Evolutionary conservation across 1,284 basidiomycete genomes (phyloP).

Genomic region (Omphalotus olearius): DNA sequence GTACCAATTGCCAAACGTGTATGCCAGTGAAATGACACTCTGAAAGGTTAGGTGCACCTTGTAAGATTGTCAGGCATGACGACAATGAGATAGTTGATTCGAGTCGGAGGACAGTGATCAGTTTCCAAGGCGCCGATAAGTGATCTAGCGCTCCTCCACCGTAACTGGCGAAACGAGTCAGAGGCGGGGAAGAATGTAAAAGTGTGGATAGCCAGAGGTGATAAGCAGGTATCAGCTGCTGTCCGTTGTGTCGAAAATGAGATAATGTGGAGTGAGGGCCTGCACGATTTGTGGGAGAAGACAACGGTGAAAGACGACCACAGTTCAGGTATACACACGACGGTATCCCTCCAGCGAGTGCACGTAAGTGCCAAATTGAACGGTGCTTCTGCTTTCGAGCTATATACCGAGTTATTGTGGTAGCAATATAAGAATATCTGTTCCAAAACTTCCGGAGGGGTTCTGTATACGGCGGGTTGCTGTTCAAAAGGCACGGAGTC

Average conservation of each 20-base stretch:
- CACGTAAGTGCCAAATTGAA: constrained; percentile 9
- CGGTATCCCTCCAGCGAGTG: constrained; percentile 8
- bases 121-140: constrained; percentile 3
- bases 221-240: background rate
- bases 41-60: constrained; percentile 1
- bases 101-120: constrained; percentile 4
- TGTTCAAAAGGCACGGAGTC: background rate
- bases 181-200: background rate
- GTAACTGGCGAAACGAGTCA: constrained; percentile 1
- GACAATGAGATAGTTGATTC: constrained; percentile 1
- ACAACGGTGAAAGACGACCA: constrained; percentile 7
- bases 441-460: constrained; percentile 5
- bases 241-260: constrained; percentile 1
- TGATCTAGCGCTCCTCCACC: background rate
- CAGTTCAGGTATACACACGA: constrained; percentile 2
- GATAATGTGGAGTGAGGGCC: constrained; percentile 2
- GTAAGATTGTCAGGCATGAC: constrained; percentile 2
- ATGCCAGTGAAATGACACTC: constrained; percentile 4
- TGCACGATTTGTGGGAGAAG: background rate
- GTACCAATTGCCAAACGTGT: background rate
- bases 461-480: background rate
- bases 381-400: constrained; percentile 3
- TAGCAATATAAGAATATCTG: constrained; percentile 10
- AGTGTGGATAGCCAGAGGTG: constrained; percentile 6
- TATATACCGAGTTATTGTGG: constrained; percentile 9